Evolutionary conservation across 345 rosid genomes (phyloP).

Genomic region (Sisymbrium altissimum): DNA sequence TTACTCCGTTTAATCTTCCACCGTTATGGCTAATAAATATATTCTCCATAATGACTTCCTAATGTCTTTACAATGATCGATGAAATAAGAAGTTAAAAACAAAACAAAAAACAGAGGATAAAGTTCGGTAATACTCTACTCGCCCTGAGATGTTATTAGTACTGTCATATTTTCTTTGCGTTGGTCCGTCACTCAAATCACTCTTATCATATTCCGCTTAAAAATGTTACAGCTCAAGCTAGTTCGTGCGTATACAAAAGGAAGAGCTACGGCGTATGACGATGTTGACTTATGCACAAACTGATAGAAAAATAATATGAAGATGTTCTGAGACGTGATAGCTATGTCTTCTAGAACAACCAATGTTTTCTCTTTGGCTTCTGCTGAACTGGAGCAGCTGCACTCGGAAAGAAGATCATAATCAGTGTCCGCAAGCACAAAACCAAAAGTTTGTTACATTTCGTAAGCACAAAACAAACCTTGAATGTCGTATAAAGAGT

Average conservation of each 20-base stretch:
- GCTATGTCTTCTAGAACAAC: slow-evolving; percentile 59
- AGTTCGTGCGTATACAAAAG: neutral
- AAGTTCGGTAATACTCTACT: no score
- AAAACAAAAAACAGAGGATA: no score
- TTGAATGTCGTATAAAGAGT: slow-evolving; percentile 80
- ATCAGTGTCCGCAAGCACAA: neutral
- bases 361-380: slow-evolving; percentile 93
- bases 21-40: no score
- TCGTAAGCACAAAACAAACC: slow-evolving; percentile 42
- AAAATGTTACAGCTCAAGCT: neutral
- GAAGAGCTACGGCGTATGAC: neutral
- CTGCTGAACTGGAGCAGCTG: slow-evolving; percentile 64
- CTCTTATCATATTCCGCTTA: neutral
- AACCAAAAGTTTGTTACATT: slow-evolving; percentile 5
- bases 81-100: no score
- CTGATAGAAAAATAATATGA: no score
- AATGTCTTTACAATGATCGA: no score
- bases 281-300: slow-evolving; percentile 11
- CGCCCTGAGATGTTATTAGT: no score
- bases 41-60: no score
- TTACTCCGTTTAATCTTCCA: no score
- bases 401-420: slow-evolving; percentile 18
- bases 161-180: no score
- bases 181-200: no score
- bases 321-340: neutral